Base-by-base conservation (phyloP, 805 yeast genomes). In the Blastobotrys parvus region DNA sequence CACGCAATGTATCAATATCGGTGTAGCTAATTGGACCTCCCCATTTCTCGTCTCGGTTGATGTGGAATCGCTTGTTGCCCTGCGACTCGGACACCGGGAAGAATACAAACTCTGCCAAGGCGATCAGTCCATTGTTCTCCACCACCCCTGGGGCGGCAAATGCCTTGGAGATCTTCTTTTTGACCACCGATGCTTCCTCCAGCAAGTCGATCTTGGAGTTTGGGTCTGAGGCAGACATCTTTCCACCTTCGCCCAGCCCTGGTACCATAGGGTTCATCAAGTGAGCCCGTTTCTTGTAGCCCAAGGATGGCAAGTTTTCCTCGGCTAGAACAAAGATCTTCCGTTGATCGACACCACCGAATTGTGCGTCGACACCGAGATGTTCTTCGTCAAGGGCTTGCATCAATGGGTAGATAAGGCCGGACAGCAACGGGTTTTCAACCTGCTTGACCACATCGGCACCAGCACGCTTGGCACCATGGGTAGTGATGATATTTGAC, bases 211-310 rank as follows among this genome's bases (percentile, higher is more conserved):
- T 88, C 68, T 92, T 92, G 45, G 97, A 89, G 72, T 88, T 92
- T 56, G 98, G 97, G 69, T 92, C 98, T 29, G 96, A 86, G 2
- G 98, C 96, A 56, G 96, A 86, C 99, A 92, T 92, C 63, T 92
- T 92, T 58, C 72, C 98, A 56, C 97, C 97, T 67, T 89, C 96
- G 25, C 82, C 79, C 56, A 92, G 76, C 43, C 98, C 97, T 39
- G 98, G 98, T 38, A 94, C 96, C 97, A 92, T 90, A 43, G 88
- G 90, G 70, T 92, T 92, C 99, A 92, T 92, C 61, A 92, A 72
- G 68, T 92, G 99, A 23, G 94, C 98, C 63, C 99, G 82, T 74
- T 92, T 92, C 68, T 84, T 86, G 80, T 90, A 92, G 34, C 97
- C 97, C 44, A 92, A 58, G 40, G 77, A 60, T 35, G 80, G 89